These are phyloP conservation scores for Thalassiosira oceanica DNA, from an alignment of 352 stramenopile genomes.

Conservation along the genomic window DNA sequence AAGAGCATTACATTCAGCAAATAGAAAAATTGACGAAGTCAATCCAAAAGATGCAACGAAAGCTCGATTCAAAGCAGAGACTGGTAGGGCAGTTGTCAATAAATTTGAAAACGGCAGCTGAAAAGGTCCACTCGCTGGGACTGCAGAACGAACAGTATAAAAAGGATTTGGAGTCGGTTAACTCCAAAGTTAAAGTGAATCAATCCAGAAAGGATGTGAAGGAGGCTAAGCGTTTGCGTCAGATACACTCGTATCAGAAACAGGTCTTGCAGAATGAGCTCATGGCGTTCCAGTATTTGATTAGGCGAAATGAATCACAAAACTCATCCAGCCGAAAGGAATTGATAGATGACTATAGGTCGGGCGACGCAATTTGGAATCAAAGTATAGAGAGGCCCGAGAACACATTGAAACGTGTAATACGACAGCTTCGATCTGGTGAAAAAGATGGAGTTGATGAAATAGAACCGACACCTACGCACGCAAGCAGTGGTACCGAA, in stretches of 20 bases:
- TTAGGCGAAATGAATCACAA: not conserved
- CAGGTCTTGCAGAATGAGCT: slow-evolving; percentile 29
- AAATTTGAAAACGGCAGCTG: slow-evolving; percentile 34
- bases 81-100: slow-evolving; percentile 13
- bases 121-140: slow-evolving; percentile 22
- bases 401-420: slow-evolving; percentile 15
- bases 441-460: not conserved
- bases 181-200: not conserved
- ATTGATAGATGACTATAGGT: slow-evolving; percentile 22
- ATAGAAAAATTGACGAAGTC: slow-evolving; percentile 29
- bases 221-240: not conserved
- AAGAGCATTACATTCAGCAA: slow-evolving; percentile 19
- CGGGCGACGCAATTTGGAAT: slow-evolving; percentile 15
- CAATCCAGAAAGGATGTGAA: not conserved
- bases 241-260: slow-evolving; percentile 16
- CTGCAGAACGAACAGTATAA: slow-evolving; percentile 13
- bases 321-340: not conserved
- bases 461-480: not conserved
- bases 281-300: slow-evolving; percentile 3
- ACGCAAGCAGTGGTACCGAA: not conserved
- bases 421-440: slow-evolving; percentile 9
- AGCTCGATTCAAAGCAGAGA: slow-evolving; percentile 18
- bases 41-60: slow-evolving; percentile 11
- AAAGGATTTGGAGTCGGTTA: not conserved
- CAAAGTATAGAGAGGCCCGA: slow-evolving; percentile 15